Evolutionary conservation across 108 stramenopile genomes (phyloP), one percentile per base, ranked within the genome.

Genomic region (Skeletonema potamos): DNA sequence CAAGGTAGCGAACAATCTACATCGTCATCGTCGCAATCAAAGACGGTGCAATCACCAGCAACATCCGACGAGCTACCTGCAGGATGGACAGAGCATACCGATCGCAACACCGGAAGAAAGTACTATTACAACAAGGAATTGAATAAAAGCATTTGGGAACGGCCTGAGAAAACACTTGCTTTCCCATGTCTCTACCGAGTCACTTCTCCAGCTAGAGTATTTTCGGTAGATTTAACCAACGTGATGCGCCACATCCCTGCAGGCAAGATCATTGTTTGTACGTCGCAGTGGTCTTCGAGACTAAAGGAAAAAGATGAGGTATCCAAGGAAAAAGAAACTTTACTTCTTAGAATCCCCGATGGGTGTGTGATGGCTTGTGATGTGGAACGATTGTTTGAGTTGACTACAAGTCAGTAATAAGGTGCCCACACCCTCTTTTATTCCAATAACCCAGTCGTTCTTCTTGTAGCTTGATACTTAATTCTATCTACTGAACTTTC

Each of bases 51-150:
- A 2, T 1, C 2, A 27, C 44, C 43, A 29, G 15, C 48, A 39
- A 1, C 43, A 44, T 43, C 41, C 20, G 20, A 29, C 43, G 17
- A 17, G 34, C 27, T 48, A 3, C 20, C 29, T 44, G 0, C 15
- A 54, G 58, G 68, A 12, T 59, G 68, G 58, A 59, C 57, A 58
- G 28, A 46, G 27, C 58, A 70, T 27, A 8, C 37, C n/a, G 32
- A 70, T 46, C 36, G 54, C 29, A 7, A 10, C 34, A 51, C 28
- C n/a, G 68, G 68, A 27, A 59, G 34, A 39, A 33, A 28, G 6
- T 76, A 76, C 32, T 76, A 76, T 48, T 67, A 33, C 54, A 67
- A 67, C 7, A 54, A 34, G 33, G 66, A 54, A 2, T 46, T 56
- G 6, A 30, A 46, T 33, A 27, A 77, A 41, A 58, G 51, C 22